Base-by-base conservation (phyloP, 1,139 yeast species). In the Saccharomycopsis hybrid region DNA sequence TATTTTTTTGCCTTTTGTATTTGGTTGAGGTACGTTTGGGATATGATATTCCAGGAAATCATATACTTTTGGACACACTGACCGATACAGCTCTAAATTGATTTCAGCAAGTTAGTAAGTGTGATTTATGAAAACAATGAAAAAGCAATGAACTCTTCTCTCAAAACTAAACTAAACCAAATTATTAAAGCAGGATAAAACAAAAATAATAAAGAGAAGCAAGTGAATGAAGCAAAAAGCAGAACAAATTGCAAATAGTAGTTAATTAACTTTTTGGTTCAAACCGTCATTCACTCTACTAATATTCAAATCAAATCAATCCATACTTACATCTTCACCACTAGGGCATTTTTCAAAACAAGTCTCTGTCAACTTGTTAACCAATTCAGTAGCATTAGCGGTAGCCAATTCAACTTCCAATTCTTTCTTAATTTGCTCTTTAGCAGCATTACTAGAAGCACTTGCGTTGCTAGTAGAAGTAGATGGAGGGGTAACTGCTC, bases 41-140 rank as follows among this genome's bases (percentile, higher is more conserved):
- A 85, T 49, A 88, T 73, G 50, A 82, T 73, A 62, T 88, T 88
- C 96, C 96, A 89, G 39, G 95, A 81, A 65, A 85, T 77, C 94
- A 89, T 84, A 68, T 87, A 89, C 69, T 87, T 89, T 57, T 84
- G 83, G 62, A 85, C 74, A 65, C 97, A 89, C 63, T 81, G 84
- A 56, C 74, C 78, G 49, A 87, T 75, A 58, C 65, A 37, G 48
- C 9, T 31, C 11, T 7, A 31, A 7, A 31, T 31, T 7, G 35
- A 31, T 31, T 31, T 7, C 7, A 7, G 35, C 9, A 31, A 31
- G 11, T 11, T 31, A 11, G 11, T 7, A 31, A 31, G 11, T 31
- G 35, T 31, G 35, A 31, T 7, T 7, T 7, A 31, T 31, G 7
- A 11, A 31, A 11, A 31, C 9, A 31, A 31, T 31, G 9, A n/a